Conservation (phyloP, 768 basidiomycete species). For the Xerocomus potaroensis region DNA sequence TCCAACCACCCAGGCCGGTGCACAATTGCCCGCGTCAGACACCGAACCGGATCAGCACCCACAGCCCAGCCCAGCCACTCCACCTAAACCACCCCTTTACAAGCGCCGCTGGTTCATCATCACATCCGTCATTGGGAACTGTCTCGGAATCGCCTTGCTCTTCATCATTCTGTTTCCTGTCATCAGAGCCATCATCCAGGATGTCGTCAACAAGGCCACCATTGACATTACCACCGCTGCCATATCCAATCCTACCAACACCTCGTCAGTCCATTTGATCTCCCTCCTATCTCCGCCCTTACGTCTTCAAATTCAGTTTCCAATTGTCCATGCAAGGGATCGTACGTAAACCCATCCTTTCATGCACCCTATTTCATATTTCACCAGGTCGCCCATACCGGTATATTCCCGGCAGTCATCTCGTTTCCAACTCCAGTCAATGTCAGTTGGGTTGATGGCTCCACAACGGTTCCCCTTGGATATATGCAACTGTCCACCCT, state of each 20-base stretch:
- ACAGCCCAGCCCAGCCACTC: background rate
- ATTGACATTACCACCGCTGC: conserved; percentile 50
- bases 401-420: conserved; percentile 61
- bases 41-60: background rate
- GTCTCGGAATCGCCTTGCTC: conserved; percentile 55
- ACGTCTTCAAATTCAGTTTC: conserved; percentile 40
- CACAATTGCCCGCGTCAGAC: no score
- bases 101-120: conserved; percentile 64
- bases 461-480: conserved; percentile 49
- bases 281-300: background rate
- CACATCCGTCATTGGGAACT: conserved; percentile 43
- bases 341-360: conserved; percentile 32
- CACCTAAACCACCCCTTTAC: conserved; percentile 44
- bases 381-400: conserved; percentile 58
- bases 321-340: conserved; percentile 47
- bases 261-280: conserved; percentile 40
- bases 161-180: conserved; percentile 70
- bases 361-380: background rate
- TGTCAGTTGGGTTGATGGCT: conserved; percentile 55
- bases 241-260: conserved; percentile 53
- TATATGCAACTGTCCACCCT: conserved; percentile 46
- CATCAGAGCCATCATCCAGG: conserved; percentile 59
- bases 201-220: conserved; percentile 53
- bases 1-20: no score
- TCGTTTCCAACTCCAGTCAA: conserved; percentile 53